phyloP scores from a whole-genome alignment of 768 basidiomycete genomes.

The Russula compacta region DNA sequence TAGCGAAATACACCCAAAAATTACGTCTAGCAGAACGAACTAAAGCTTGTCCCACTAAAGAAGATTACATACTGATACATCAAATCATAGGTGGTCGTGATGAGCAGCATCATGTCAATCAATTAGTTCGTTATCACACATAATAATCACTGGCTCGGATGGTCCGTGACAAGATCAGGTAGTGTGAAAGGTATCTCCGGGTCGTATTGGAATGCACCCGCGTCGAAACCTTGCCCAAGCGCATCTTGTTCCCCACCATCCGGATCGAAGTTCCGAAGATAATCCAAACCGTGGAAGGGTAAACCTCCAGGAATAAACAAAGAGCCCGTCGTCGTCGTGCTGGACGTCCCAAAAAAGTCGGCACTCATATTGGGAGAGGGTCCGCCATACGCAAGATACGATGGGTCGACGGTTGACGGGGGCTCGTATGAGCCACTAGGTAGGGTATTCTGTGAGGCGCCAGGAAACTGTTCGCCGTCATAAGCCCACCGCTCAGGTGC shows the following conservation, averaged over 20 bases:
- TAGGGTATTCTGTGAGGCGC: slow-evolving; percentile 2
- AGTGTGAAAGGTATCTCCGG: slow-evolving; percentile 69
- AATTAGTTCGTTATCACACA: neutral
- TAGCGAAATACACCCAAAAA: slow-evolving; percentile 2
- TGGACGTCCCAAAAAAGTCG: slow-evolving; percentile 31
- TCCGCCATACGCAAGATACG: slow-evolving; percentile 15
- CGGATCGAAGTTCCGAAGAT: slow-evolving; percentile 66
- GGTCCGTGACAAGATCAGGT: slow-evolving; percentile 26
- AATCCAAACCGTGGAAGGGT: slow-evolving; percentile 81
- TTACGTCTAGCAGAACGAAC: slow-evolving; percentile 12
- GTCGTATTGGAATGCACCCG: slow-evolving; percentile 64
- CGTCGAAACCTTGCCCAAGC: slow-evolving; percentile 57
- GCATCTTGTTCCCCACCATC: slow-evolving; percentile 36
- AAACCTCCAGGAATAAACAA: slow-evolving; percentile 62
- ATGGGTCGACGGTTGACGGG: slow-evolving; percentile 18
- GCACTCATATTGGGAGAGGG: slow-evolving; percentile 3
- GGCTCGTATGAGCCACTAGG: slow-evolving; percentile 5
- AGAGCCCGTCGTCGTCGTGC: slow-evolving; percentile 47
- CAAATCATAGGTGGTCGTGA: slow-evolving; percentile 5
- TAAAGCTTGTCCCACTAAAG: neutral
- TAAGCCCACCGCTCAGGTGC: slow-evolving; percentile 10
- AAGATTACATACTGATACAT: slow-evolving; percentile 13
- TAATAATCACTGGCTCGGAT: neutral
- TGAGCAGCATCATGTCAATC: neutral
- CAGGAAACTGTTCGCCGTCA: slow-evolving; percentile 13